A percentile compares a stretch with the other conserved stretches of the same genome.
phyloP scores from a whole-genome alignment of 768 basidiomycete species.

The Plicaturopsis crispa region DNA sequence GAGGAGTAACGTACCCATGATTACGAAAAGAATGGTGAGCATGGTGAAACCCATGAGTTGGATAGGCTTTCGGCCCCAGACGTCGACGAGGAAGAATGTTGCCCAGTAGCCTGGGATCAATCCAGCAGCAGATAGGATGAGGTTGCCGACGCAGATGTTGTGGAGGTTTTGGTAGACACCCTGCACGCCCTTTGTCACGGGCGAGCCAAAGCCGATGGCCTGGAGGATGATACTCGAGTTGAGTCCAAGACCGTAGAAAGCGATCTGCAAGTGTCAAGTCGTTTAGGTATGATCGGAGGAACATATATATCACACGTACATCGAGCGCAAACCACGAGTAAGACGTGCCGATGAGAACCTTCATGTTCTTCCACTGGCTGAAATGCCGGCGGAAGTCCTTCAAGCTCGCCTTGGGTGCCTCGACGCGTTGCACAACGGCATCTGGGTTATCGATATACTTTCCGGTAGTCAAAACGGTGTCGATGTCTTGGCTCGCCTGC shows the following conservation, averaged over 20 bases:
- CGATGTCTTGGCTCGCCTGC: constrained; percentile 69
- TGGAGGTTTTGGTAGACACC: constrained; percentile 49
- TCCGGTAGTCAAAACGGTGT: constrained; percentile 51
- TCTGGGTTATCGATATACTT: constrained; percentile 44
- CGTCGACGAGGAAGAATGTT: constrained; percentile 58
- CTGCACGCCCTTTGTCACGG: constrained; percentile 22
- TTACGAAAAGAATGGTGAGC: constrained; percentile 58
- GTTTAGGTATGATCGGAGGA: not conserved
- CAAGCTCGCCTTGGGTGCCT: constrained; percentile 61
- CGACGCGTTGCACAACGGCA: constrained; percentile 48
- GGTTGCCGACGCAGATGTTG: constrained; percentile 67
- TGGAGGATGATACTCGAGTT: constrained; percentile 72
- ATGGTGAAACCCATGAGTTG: constrained; percentile 72
- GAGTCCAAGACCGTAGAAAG: constrained; percentile 84
- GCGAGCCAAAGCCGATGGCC: constrained; percentile 66
- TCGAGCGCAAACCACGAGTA: constrained; percentile 91
- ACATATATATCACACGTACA: constrained; percentile 28
- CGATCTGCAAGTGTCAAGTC: constrained; percentile 39
- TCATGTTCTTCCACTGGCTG: constrained; percentile 67
- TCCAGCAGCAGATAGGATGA: constrained; percentile 70
- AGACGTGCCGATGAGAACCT: constrained; percentile 68
- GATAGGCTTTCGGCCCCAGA: constrained; percentile 77
- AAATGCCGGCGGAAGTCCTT: constrained; percentile 67
- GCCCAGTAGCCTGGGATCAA: constrained; percentile 78
- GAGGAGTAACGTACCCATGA: constrained; percentile 47